phyloP scores from a whole-genome alignment of 139 green algal species.

The Chlorella sp. region DNA sequence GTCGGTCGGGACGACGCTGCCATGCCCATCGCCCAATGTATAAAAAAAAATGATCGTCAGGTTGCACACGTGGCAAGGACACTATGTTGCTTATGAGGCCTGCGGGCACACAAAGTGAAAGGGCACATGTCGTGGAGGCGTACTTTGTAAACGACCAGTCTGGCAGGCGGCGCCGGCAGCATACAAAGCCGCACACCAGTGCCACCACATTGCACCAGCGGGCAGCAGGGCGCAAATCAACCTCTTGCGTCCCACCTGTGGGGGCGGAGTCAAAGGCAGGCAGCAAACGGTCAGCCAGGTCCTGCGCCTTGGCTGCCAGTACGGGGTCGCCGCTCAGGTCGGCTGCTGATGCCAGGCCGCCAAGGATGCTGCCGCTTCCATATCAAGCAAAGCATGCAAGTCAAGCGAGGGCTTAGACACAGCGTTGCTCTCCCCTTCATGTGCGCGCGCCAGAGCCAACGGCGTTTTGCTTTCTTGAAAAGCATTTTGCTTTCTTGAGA shows the following conservation, averaged over 20 bases:
- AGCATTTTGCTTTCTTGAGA: too few species aligned
- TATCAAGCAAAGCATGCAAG: neutral
- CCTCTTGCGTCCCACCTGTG: conserved; percentile 17
- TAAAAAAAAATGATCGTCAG: too few species aligned
- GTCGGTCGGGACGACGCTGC: conserved; percentile 41
- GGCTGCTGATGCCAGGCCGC: conserved; percentile 67
- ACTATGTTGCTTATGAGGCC: conserved; percentile 55
- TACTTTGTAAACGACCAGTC: neutral
- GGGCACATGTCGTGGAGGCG: neutral
- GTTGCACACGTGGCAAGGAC: neutral
- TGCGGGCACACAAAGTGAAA: conserved; percentile 42
- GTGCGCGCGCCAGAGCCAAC: too few species aligned
- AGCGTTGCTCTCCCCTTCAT: too few species aligned
- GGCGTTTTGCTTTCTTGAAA: too few species aligned
- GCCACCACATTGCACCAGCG: neutral
- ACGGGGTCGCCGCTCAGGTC: conserved; percentile 66
- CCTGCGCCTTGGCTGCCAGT: conserved; percentile 33
- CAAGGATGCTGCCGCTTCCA: conserved; percentile 13
- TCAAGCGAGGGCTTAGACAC: too few species aligned
- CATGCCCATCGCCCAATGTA: too few species aligned
- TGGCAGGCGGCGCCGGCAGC: neutral
- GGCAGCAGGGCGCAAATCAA: neutral
- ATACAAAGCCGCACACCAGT: too few species aligned
- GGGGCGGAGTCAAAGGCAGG: conserved; percentile 73
- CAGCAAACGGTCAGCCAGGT: conserved; percentile 72